Percentiles rank a stretch among this genome's conserved stretches.
These are phyloP conservation scores for Claviceps paspali DNA, from an alignment of 2,329 filamentous ascomycete genomes.

Conservation along the genomic window DNA sequence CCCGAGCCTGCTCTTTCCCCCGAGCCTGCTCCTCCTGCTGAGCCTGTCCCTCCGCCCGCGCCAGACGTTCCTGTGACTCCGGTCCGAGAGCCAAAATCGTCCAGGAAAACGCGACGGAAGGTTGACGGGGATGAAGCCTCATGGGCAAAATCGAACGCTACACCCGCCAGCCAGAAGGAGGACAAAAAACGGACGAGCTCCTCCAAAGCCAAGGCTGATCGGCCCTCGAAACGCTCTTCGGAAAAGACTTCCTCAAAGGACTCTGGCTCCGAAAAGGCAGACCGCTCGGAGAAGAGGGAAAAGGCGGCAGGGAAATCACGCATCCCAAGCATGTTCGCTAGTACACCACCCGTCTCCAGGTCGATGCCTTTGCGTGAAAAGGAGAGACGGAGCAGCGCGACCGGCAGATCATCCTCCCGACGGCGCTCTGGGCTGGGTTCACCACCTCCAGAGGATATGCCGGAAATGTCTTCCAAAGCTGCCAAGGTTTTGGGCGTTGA, in stretches of 20 bases:
- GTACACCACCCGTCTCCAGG: conserved; percentile 49
- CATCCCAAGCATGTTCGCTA: conserved; percentile 47
- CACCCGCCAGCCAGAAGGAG: conserved; percentile 26
- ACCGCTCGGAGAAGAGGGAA: conserved; percentile 27
- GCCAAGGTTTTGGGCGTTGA: conserved; percentile 57
- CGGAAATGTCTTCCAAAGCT: conserved; percentile 57
- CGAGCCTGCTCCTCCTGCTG: conserved; percentile 28
- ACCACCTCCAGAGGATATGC: conserved; percentile 54
- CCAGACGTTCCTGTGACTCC: conserved; percentile 34
- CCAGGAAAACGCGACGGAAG: conserved; percentile 63
- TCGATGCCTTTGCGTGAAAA: conserved; percentile 54
- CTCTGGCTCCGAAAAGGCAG: conserved; percentile 58
- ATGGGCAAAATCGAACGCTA: conserved; percentile 63
- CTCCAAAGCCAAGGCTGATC: conserved; percentile 52
- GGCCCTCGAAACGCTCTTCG: conserved; percentile 33
- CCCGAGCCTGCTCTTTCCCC: conserved; percentile 27
- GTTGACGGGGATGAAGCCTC: conserved; percentile 56
- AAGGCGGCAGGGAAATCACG: conserved; percentile 38
- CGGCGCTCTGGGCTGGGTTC: conserved; percentile 57
- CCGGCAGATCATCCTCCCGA: conserved; percentile 48
- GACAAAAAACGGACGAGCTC: conserved; percentile 19
- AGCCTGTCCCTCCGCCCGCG: conserved; percentile 30
- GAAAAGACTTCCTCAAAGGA: conserved; percentile 51
- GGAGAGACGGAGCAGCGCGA: conserved; percentile 26
- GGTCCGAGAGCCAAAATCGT: conserved; percentile 40